Conservation (phyloP, 202 grass and related monocot genomes). For the Eragrostis tef region DNA sequence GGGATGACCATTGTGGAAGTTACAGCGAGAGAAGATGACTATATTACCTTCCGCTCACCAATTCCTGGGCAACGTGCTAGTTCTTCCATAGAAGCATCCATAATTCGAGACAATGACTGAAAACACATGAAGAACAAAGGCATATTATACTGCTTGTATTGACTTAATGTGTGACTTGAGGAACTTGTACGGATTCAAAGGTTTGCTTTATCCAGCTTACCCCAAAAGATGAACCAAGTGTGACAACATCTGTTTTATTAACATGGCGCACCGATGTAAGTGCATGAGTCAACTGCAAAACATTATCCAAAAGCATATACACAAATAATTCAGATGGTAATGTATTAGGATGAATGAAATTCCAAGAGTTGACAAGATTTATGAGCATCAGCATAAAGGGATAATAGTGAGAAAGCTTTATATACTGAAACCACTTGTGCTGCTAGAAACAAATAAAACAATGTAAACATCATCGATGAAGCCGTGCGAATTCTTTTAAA, state of each 20-base stretch:
- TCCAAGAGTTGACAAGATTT: not conserved
- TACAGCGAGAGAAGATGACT: not conserved
- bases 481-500: not conserved
- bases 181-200: conserved; percentile 10
- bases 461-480: not conserved
- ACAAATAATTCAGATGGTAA: not conserved
- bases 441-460: conserved; percentile 18
- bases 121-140: conserved; percentile 22
- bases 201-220: conserved; percentile 56
- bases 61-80: conserved; percentile 87
- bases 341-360: not conserved
- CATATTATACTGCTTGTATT: conserved; percentile 25
- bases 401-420: not conserved
- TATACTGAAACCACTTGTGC: not conserved
- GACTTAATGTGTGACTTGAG: not conserved
- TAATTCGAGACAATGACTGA: conserved; percentile 88
- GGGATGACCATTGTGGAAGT: not conserved
- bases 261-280: conserved; percentile 86
- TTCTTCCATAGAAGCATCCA: conserved; percentile 98
- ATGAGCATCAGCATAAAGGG: not conserved
- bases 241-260: conserved; percentile 91
- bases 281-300: conserved; percentile 77
- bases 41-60: conserved; percentile 81
- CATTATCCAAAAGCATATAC: conserved; percentile 35
- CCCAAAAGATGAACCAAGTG: conserved; percentile 93